Base-by-base conservation (phyloP, 106 monocot genomes). In the Phalaenopsis equestris region DNA sequence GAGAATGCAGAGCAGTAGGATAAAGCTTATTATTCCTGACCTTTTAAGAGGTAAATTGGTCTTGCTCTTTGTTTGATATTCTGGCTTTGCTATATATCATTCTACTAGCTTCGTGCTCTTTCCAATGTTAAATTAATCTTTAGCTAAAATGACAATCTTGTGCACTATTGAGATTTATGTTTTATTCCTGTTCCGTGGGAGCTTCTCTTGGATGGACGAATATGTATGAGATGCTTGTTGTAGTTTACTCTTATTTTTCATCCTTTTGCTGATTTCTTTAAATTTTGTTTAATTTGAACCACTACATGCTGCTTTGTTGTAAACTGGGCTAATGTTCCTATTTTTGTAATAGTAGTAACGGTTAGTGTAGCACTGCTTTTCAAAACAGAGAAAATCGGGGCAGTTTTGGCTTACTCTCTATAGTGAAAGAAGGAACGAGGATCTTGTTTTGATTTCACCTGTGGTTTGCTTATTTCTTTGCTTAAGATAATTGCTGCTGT, bases 1-100 rank as follows among this genome's bases (percentile, higher is more conserved):
- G 90, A 84, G 0, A 67, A 30, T 8, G 55, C 58, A 19, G 78
- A 81, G 42, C 72, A 73, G 68, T 65, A 75, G 48, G 79, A 79
- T 45, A 79, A 77, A 64, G 39, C 76, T 56, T 43, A 61, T 52
- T 52, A 61, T 6, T 61, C 61, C 21, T 39, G 38, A 14, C 39
- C 39, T 70, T 4, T 38, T 12, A 15, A 39, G 70, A 41, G 70
- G 39, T 38, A 21, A 70, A 70, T 70, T 14, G 36, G 39, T 70
- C 70, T 70, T 70, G 38, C 38, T 70, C 8, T 45, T 14, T 14
- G 38, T 39, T 38, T 70, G 14, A 6, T 15, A 16, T 0, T 70
- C 14, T 67, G 24, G 3, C 64, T 64, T n/a, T 37, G 10, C 19
- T 3, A 0, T 70, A 10, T 12, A 37, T 70, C 67, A 9, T 70